These are phyloP conservation scores for Spiraea crenata DNA, from an alignment of 331 rosid genomes.

Conservation along the genomic window DNA sequence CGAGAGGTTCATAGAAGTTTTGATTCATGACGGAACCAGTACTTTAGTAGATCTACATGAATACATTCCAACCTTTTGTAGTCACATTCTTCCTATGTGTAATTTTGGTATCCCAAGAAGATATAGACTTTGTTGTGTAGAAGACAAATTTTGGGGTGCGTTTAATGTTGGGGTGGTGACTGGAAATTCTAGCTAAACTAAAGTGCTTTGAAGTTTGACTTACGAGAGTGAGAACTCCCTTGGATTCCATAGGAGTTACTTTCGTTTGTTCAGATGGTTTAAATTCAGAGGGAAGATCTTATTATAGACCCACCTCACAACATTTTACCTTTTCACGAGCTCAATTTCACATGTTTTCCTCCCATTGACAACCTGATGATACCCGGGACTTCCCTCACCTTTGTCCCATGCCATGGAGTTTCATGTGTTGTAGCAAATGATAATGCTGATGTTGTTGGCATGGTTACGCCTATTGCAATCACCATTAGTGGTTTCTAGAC, in stretches of 20 bases:
- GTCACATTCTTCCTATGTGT: no score
- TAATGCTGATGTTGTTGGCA: no score
- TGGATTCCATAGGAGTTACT: constrained; percentile 49
- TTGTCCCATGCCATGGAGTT: constrained; percentile 78
- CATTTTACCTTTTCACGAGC: constrained; percentile 67
- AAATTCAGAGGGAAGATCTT: constrained; percentile 12
- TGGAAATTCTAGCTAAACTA: constrained; percentile 25
- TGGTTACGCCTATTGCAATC: no score
- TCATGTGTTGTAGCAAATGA: no score
- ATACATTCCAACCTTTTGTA: no score
- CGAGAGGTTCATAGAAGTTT: no score
- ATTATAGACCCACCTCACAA: constrained; percentile 56
- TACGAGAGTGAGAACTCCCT: constrained; percentile 23
- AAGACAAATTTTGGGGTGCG: not conserved
- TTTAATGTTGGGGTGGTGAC: constrained; percentile 49
- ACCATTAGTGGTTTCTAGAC: no score
- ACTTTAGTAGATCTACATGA: no score
- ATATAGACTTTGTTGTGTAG: not conserved
- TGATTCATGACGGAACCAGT: no score
- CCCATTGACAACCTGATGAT: constrained; percentile 61
- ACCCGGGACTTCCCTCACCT: constrained; percentile 59
- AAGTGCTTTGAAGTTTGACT: constrained; percentile 9
- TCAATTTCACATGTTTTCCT: constrained; percentile 74
- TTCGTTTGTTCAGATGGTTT: not conserved
- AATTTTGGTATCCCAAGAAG: no score